Evolutionary conservation across 176 grass and related monocot genomes (phyloP).

Genomic region (Aegilops umbellulata): DNA sequence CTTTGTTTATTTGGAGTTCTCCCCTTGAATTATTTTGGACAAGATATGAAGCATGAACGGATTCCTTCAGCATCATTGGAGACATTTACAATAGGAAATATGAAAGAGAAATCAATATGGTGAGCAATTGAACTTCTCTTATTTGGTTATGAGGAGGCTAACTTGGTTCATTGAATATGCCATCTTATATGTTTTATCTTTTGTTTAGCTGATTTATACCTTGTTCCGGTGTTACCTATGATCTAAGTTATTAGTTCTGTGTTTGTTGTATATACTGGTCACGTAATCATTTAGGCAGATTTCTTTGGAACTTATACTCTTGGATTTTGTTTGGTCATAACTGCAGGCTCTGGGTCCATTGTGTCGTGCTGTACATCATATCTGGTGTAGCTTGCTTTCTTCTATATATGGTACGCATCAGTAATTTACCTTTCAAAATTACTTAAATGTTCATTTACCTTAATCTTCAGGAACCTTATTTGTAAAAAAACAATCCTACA

Average conservation of each 20-base stretch:
- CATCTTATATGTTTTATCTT: neutral
- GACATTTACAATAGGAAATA: slow-evolving; percentile 86
- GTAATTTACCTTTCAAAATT: slow-evolving; percentile 1
- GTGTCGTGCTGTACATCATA: slow-evolving; percentile 75
- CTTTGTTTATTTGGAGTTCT: slow-evolving; percentile 85
- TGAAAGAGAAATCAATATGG: slow-evolving; percentile 61
- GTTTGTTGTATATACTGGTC: neutral
- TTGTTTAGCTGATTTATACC: neutral
- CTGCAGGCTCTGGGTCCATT: slow-evolving; percentile 95
- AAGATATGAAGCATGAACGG: slow-evolving; percentile 58
- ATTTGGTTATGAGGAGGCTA: slow-evolving; percentile 29
- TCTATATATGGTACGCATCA: slow-evolving; percentile 76
- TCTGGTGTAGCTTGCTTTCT: slow-evolving; percentile 76
- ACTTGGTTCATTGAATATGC: slow-evolving; percentile 1
- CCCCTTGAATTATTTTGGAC: slow-evolving; percentile 96
- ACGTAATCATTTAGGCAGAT: neutral
- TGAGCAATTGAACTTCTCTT: slow-evolving; percentile 36
- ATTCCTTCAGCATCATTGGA: slow-evolving; percentile 75
- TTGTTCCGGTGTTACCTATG: neutral
- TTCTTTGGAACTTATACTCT: slow-evolving; percentile 7
- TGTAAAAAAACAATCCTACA: neutral
- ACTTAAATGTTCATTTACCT: slow-evolving; percentile 18
- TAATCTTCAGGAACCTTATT: slow-evolving; percentile 6
- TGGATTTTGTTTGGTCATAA: slow-evolving; percentile 27
- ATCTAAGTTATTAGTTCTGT: neutral